These are phyloP conservation scores for Wallemia mellicola DNA, from an alignment of 1,284 basidiomycete genomes.

Conservation along the genomic window DNA sequence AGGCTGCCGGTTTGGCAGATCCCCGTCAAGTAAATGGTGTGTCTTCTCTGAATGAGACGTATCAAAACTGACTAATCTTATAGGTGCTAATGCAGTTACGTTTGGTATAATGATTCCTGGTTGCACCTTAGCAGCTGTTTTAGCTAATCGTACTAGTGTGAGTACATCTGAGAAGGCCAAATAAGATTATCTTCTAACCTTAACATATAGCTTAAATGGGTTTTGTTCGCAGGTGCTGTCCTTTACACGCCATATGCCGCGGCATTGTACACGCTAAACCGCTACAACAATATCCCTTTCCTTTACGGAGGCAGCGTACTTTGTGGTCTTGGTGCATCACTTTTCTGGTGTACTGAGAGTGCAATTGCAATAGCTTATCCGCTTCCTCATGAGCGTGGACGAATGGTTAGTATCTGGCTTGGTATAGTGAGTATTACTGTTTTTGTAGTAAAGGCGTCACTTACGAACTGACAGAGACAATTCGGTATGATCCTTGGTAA, in stretches of 20 bases:
- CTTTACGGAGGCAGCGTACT: constrained; percentile 14
- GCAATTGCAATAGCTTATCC: constrained; percentile 8
- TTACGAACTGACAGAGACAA: no score
- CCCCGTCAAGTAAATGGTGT: constrained; percentile 13
- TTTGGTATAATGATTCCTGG: constrained; percentile 7
- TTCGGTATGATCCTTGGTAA: constrained; percentile 12
- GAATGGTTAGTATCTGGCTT: constrained; percentile 3
- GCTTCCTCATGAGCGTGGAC: constrained; percentile 2
- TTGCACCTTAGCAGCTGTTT: constrained; percentile 2
- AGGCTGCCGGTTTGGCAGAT: constrained; percentile 9
- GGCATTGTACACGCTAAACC: constrained; percentile 10
- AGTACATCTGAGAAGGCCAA: no score
- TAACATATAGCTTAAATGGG: no score
- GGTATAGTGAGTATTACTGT: no score
- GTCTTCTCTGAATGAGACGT: no score
- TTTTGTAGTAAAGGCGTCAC: no score
- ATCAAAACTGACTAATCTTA: no score
- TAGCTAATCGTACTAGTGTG: constrained; percentile 10
- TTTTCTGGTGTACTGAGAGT: constrained; percentile 13
- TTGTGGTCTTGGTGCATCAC: constrained; percentile 15
- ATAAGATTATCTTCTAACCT: no score
- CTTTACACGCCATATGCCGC: constrained; percentile 12
- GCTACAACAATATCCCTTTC: constrained; percentile 6
- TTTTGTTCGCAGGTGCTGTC: constrained; percentile 11
- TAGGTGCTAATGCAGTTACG: constrained; percentile 15